Percentiles rank a stretch among this genome's conserved stretches.
Conservation (phyloP, 352 stramenopile species). For the Phytopythium ostracodes region DNA sequence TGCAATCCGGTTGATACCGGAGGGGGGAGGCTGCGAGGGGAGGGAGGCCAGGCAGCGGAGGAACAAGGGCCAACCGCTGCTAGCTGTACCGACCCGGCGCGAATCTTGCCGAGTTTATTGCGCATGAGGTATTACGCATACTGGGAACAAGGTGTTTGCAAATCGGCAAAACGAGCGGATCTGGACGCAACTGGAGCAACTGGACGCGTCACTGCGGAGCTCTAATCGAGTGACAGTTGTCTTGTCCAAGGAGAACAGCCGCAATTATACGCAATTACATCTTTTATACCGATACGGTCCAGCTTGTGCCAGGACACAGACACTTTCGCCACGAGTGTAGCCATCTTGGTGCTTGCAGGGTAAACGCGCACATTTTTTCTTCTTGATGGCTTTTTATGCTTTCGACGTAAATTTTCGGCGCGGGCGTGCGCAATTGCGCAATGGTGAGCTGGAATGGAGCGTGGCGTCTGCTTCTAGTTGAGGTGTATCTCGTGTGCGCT, state of each 20-base stretch:
- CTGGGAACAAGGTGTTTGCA: not conserved
- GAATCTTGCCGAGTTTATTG: not conserved
- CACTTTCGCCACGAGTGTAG: too few relatives aligned
- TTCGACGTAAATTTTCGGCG: too few relatives aligned
- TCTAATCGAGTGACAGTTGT: not conserved
- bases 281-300: too few relatives aligned
- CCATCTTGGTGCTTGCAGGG: too few relatives aligned
- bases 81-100: not conserved
- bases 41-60: not conserved
- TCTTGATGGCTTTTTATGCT: too few relatives aligned
- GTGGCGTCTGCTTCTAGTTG: too few relatives aligned
- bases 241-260: not conserved
- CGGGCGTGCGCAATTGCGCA: too few relatives aligned
- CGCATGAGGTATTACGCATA: not conserved
- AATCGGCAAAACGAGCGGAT: not conserved
- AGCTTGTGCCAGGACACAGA: too few relatives aligned
- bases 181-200: not conserved
- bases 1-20: not conserved
- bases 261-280: too few relatives aligned
- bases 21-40: not conserved
- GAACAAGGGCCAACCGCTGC: conserved; percentile 2
- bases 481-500: too few relatives aligned
- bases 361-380: too few relatives aligned
- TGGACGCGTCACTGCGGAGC: not conserved
- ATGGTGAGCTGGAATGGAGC: too few relatives aligned